Percentiles rank a stretch among this genome's conserved stretches.
phyloP scores from a whole-genome alignment of 441 rosid species.

The Erodium moschatum region DNA sequence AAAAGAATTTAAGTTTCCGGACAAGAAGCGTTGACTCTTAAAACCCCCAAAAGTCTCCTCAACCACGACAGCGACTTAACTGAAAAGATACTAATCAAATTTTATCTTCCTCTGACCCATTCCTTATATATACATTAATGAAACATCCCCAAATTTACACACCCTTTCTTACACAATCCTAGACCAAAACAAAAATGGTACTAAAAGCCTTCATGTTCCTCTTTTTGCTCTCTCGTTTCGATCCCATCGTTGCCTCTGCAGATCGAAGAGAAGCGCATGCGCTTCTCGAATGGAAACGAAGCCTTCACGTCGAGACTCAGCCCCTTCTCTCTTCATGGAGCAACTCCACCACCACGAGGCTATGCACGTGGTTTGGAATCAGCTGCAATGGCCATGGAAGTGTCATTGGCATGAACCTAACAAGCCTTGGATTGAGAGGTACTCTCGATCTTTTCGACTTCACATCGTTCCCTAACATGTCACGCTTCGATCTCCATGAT shows the following conservation, averaged over 20 bases:
- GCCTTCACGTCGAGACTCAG: conserved; percentile 30
- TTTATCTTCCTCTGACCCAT: background rate
- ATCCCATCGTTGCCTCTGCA: background rate
- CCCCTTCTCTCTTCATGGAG: conserved; percentile 39
- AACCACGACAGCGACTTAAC: background rate
- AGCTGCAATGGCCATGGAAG: conserved; percentile 21
- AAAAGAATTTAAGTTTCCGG: background rate
- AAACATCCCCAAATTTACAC: background rate
- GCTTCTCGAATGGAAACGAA: conserved; percentile 36
- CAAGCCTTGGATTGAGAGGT: conserved; percentile 28
- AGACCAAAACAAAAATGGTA: background rate
- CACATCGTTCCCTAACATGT: conserved; percentile 17
- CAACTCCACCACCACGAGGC: conserved; percentile 15
- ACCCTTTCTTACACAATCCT: background rate
- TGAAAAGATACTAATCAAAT: background rate
- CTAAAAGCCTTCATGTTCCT: background rate
- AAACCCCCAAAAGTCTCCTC: background rate
- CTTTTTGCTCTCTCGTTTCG: background rate
- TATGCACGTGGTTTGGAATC: conserved; percentile 32
- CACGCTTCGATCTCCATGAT: conserved; percentile 16
- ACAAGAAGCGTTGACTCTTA: background rate
- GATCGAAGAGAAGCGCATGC: conserved; percentile 34
- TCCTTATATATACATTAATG: conserved; percentile 5
- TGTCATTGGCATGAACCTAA: conserved; percentile 28
- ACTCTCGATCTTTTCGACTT: conserved; percentile 29